Percentiles rank a stretch among this genome's conserved stretches.
These are phyloP conservation scores for Fusarium tricinctum DNA, from an alignment of 2,329 filamentous ascomycete genomes.

Conservation along the genomic window DNA sequence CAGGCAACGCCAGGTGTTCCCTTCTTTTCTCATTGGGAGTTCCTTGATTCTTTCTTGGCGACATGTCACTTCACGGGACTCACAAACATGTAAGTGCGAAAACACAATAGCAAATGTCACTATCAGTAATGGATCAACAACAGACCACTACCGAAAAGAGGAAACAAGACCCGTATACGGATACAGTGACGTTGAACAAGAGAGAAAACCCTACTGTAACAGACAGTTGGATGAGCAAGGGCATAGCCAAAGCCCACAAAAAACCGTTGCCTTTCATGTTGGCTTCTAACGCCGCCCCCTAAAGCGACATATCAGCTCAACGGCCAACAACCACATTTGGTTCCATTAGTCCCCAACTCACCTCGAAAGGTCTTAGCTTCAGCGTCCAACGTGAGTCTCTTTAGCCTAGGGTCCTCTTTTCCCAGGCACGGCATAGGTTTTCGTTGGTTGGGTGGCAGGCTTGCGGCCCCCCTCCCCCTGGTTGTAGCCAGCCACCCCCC, in stretches of 20 bases:
- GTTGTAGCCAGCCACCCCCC: conserved; percentile 48
- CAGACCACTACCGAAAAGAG: conserved; percentile 15
- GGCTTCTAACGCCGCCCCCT: conserved; percentile 33
- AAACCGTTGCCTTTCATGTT: conserved; percentile 44
- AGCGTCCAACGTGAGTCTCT: conserved; percentile 31
- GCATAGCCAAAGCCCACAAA: conserved; percentile 42
- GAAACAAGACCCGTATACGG: conserved; percentile 14
- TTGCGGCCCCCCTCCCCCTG: conserved; percentile 39
- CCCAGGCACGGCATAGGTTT: conserved; percentile 35
- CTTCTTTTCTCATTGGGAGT: not conserved
- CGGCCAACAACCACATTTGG: conserved; percentile 40
- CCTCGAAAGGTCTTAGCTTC: conserved; percentile 38
- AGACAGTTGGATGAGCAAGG: not conserved
- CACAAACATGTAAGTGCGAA: not conserved
- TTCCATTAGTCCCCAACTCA: conserved; percentile 35
- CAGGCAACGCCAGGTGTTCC: not conserved
- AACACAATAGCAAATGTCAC: conserved; percentile 1
- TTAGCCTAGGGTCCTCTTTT: conserved; percentile 41
- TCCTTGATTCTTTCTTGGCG: not conserved
- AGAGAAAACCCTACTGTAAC: conserved; percentile 1
- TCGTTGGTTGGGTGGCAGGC: conserved; percentile 36
- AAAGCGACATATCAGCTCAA: conserved; percentile 45
- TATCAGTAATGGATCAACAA: not conserved
- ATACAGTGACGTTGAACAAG: conserved; percentile 36
- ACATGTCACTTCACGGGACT: not conserved